Conservation (phyloP, 352 stramenopile genomes). For the Pythium vanterpoolii region DNA sequence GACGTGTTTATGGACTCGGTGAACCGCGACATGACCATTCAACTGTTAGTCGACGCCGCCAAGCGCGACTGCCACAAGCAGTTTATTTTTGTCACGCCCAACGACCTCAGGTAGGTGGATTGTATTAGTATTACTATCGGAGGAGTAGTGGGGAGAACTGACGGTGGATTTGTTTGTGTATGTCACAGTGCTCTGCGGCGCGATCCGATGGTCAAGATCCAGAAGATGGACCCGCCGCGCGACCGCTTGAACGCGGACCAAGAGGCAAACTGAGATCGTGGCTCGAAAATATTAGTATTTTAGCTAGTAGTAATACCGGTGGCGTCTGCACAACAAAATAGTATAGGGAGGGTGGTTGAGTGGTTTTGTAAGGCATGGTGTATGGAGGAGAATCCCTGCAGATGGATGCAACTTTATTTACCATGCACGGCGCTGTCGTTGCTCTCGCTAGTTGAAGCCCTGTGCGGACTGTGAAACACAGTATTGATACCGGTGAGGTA, state of each 20-base stretch:
- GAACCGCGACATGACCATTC: conserved; percentile 94
- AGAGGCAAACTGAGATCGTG: not conserved
- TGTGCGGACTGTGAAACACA: too few species aligned
- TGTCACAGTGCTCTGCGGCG: conserved; percentile 53
- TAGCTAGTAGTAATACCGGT: too few species aligned
- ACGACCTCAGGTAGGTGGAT: conserved; percentile 72
- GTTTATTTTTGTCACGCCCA: conserved; percentile 89
- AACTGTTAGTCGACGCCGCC: conserved; percentile 89
- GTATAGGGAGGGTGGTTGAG: too few species aligned
- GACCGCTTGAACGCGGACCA: conserved; percentile 66
- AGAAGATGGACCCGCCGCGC: conserved; percentile 85
- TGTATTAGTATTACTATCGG: conserved; percentile 1
- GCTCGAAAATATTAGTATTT: not conserved
- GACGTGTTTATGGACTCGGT: conserved; percentile 99
- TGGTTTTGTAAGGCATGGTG: too few species aligned
- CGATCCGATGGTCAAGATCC: conserved; percentile 82
- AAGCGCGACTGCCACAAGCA: conserved; percentile 78
- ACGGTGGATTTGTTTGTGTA: conserved; percentile 6
- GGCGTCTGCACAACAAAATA: too few species aligned
- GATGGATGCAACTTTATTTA: too few species aligned
- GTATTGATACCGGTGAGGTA: too few species aligned
- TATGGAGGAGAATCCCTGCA: too few species aligned
- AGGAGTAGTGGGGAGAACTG: too few species aligned
- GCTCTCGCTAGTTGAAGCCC: too few species aligned
- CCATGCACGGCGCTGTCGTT: too few species aligned